Evolutionary conservation across 225 moss, liverwort and hornwort genomes (phyloP), one percentile per base, ranked within the genome.

Genomic region (Bryoerythrophyllum caledonicum): DNA sequence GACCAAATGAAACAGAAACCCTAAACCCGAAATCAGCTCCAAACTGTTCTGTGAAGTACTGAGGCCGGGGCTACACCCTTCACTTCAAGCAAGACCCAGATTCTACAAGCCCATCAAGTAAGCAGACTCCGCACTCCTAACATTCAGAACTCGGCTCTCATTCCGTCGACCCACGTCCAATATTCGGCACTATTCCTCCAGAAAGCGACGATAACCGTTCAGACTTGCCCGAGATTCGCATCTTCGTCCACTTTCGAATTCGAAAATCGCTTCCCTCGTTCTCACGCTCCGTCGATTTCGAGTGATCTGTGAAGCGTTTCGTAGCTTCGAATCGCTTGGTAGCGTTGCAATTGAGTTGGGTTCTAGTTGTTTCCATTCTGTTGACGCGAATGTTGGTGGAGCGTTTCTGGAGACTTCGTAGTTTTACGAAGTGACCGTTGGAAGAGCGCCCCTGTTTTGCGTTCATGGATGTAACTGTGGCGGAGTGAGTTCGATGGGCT

Each of bases 181-280:
- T 23, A 21, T 19, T 5, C 7, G 15, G 25, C 25, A 37, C 0
- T 43, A 7, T 43, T 43, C 43, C 25, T 25, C 24, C 24, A 5
- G 30, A 14, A 3, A 9, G 14, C 1, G 21, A 63, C 11, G 14
- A 43, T 1, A 17, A 23, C 44, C 56, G 28, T 71, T 44, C 71
- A 34, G 23, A 55, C 6, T 10, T 2, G 1, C 6, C 52, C 5
- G 8, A 10, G 17, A 63, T 37, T 35, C 24, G 66, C 70, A 60
- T 30, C 55, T 30, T 63, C 43, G 55, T 55, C 63, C 63, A 71
- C 7, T 70, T 63, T 70, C 70, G 53, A 70, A 63, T 38, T 55
- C 54, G 28, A 63, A 54, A 52, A 10, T 0, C 28, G 21, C 41
- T 25, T 48, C 25, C 12, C 28, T 44, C 52, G 52, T 53, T 53